Evolutionary conservation across 768 basidiomycete genomes (phyloP).

Genomic region (Boletus pseudopeckii): DNA sequence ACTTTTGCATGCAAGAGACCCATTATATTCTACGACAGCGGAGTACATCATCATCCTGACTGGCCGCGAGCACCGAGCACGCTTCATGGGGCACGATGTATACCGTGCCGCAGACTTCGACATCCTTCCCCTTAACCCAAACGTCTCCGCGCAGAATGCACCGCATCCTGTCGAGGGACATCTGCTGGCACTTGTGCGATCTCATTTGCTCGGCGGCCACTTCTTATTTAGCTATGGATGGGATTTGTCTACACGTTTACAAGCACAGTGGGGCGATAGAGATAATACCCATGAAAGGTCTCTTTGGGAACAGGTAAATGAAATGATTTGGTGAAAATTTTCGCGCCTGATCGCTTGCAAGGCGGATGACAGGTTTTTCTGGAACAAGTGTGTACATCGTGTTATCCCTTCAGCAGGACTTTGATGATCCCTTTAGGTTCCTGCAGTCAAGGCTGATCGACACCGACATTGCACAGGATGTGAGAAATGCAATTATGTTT

Average conservation of each 20-base stretch:
- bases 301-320: constrained; percentile 74
- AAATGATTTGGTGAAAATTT: background rate
- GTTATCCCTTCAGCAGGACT: background rate
- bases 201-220: constrained; percentile 74
- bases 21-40: constrained; percentile 45
- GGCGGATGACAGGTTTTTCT: constrained; percentile 97
- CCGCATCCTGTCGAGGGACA: constrained; percentile 87
- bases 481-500: constrained; percentile 35
- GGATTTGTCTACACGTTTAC: constrained; percentile 85
- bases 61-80: constrained; percentile 70
- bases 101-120: constrained; percentile 90
- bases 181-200: constrained; percentile 79
- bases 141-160: constrained; percentile 61
- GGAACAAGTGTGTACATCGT: constrained; percentile 63
- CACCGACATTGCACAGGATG: constrained; percentile 57
- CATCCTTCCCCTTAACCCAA: constrained; percentile 79
- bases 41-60: constrained; percentile 93
- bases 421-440: constrained; percentile 34
- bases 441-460: constrained; percentile 62
- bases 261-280: constrained; percentile 68
- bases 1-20: background rate
- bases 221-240: constrained; percentile 90
- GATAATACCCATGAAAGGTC: constrained; percentile 51
- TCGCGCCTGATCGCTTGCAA: constrained; percentile 32
- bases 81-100: constrained; percentile 81